These are phyloP conservation scores for Phaseolus lunatus DNA, from an alignment of 306 rosid genomes.

Conservation along the genomic window DNA sequence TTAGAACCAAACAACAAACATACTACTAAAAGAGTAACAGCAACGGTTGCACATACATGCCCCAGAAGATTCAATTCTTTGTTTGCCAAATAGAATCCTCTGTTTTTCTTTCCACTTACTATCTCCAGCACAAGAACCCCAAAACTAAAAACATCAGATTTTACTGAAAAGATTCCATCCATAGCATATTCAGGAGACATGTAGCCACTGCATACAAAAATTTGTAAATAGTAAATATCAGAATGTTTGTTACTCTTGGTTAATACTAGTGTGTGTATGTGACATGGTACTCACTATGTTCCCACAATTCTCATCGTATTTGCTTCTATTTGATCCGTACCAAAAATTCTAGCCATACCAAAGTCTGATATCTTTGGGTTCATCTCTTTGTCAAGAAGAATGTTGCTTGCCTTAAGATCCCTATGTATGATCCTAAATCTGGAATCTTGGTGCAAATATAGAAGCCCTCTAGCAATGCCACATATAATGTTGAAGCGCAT, in stretches of 20 bases:
- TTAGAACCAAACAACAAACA: slow-evolving; percentile 3
- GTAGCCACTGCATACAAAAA: slow-evolving; percentile 64
- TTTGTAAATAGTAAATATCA: background rate
- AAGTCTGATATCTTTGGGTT: slow-evolving; percentile 83
- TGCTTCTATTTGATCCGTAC: slow-evolving; percentile 72
- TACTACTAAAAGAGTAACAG: background rate
- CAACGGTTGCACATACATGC: slow-evolving; percentile 51
- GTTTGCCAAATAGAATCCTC: slow-evolving; percentile 65
- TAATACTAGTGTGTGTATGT: background rate
- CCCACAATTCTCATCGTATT: slow-evolving; percentile 80
- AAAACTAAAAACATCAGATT: slow-evolving; percentile 81
- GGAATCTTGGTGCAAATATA: slow-evolving; percentile 85
- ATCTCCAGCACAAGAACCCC: slow-evolving; percentile 81
- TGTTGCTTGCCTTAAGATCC: slow-evolving; percentile 84
- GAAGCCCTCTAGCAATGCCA: slow-evolving; percentile 84
- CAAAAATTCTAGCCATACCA: slow-evolving; percentile 85
- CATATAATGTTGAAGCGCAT: slow-evolving; percentile 70
- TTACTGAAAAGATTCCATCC: slow-evolving; percentile 77
- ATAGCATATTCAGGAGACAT: slow-evolving; percentile 88
- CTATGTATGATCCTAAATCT: slow-evolving; percentile 83
- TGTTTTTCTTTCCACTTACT: slow-evolving; percentile 71
- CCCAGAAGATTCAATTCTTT: slow-evolving; percentile 74
- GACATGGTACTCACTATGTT: slow-evolving; percentile 69
- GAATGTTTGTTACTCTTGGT: background rate
- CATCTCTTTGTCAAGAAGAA: slow-evolving; percentile 71